A percentile compares a stretch with the other conserved stretches of the same genome.
Evolutionary conservation across 169 alveolate genomes (phyloP).

Genomic region (Plasmodium gonderi): DNA sequence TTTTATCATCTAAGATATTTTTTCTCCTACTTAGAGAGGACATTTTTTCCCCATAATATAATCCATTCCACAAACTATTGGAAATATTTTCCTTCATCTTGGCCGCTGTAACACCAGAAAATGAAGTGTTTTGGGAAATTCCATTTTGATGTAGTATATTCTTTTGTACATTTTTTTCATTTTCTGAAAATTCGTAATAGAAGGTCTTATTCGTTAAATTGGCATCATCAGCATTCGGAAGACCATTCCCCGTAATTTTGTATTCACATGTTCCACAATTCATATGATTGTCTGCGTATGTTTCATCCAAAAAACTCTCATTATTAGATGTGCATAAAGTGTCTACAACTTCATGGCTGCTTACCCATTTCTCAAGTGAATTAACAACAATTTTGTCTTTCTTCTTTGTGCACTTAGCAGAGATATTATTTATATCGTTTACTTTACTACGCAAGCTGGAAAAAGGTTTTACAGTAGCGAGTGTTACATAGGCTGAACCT

Average conservation of each 20-base stretch:
- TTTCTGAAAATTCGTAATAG: conserved; percentile 53
- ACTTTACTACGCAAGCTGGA: neutral
- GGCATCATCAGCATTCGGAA: neutral
- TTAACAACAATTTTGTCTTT: neutral
- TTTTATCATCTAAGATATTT: neutral
- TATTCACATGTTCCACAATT: neutral
- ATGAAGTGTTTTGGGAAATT: neutral
- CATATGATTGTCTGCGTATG: neutral
- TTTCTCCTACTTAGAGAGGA: neutral
- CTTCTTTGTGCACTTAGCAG: neutral
- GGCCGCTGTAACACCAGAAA: neutral
- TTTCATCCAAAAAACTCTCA: neutral
- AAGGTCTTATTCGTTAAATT: conserved; percentile 31
- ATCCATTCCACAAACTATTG: neutral
- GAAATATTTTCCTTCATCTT: neutral
- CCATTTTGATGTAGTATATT: neutral
- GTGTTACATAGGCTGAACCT: neutral
- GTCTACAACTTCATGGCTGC: conserved; percentile 21
- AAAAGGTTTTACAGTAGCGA: neutral
- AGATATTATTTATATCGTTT: neutral
- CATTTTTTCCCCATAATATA: neutral
- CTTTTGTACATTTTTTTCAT: conserved; percentile 6
- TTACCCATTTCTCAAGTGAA: conserved; percentile 33
- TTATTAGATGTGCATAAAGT: conserved; percentile 2
- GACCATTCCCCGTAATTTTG: neutral